Percentiles rank a stretch among this genome's conserved stretches.
These are phyloP conservation scores for Fusarium hostae DNA, from an alignment of 2,329 filamentous ascomycete species.

Conservation along the genomic window DNA sequence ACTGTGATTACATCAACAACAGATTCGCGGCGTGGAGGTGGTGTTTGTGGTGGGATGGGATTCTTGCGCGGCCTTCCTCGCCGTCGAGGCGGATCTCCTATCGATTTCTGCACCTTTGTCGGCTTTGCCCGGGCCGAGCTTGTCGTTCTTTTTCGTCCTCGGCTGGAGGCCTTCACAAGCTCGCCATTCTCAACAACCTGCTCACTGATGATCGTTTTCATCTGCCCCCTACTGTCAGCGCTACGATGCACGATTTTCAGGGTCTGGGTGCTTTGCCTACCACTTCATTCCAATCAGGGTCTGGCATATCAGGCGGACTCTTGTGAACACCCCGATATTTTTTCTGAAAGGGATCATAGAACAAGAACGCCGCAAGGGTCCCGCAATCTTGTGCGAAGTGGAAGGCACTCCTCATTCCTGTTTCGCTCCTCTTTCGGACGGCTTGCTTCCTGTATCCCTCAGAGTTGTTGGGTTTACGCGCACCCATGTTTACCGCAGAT, in stretches of 20 bases:
- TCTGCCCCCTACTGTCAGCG: background rate
- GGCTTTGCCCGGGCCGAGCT: background rate
- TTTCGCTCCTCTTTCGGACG: background rate
- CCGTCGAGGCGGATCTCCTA: background rate
- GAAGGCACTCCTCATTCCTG: background rate
- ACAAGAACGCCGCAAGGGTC: background rate
- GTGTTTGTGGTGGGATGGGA: background rate
- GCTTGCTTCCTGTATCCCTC: background rate
- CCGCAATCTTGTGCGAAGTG: background rate
- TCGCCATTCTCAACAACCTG: background rate
- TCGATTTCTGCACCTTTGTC: background rate
- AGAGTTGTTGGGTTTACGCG: background rate
- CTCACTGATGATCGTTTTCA: background rate
- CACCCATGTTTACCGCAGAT: background rate
- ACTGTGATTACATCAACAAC: background rate
- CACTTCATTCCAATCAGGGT: background rate
- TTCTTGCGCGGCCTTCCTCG: background rate
- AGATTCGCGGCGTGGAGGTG: background rate
- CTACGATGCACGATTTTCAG: too few species aligned
- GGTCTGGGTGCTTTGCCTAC: background rate
- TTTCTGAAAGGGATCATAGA: background rate
- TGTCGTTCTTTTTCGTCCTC: background rate
- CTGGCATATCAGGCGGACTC: background rate
- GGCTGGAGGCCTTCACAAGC: background rate
- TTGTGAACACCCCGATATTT: background rate